Percentiles rank a stretch among this genome's conserved stretches.
Conservation (phyloP, 495 filamentous ascomycete genomes). For the Pseudoneurospora amorphoporcata region DNA sequence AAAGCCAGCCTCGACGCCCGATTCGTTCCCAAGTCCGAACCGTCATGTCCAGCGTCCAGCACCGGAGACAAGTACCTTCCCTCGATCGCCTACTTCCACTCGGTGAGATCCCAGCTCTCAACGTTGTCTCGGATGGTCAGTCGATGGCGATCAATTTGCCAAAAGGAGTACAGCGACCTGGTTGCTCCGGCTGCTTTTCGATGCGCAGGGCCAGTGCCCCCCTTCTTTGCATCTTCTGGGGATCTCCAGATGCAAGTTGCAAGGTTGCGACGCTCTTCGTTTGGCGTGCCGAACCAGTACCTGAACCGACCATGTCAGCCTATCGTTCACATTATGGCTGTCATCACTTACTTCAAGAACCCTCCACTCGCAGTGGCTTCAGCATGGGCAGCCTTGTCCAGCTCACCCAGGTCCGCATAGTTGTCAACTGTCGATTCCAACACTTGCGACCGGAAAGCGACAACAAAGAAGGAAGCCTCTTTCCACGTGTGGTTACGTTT, state of each 20-base stretch:
- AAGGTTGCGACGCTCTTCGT: conserved; percentile 54
- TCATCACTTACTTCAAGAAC: conserved; percentile 55
- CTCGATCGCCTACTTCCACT: conserved; percentile 33
- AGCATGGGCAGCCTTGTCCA: conserved; percentile 66
- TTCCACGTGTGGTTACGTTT: conserved; percentile 48
- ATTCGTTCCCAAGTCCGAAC: neutral
- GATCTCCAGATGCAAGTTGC: conserved; percentile 72
- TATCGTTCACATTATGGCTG: neutral
- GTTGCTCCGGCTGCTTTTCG: conserved; percentile 41
- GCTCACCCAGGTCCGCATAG: conserved; percentile 46
- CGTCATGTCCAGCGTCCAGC: neutral
- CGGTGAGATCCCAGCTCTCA: conserved; percentile 45
- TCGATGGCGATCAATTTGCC: conserved; percentile 54
- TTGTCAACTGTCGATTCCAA: conserved; percentile 42
- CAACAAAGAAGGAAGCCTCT: conserved; percentile 62
- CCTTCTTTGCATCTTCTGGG: conserved; percentile 56
- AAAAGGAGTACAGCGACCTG: conserved; percentile 42
- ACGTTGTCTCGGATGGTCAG: conserved; percentile 49
- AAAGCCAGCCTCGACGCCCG: neutral
- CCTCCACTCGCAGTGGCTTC: conserved; percentile 71
- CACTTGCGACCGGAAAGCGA: conserved; percentile 68
- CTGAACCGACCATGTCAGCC: conserved; percentile 22
- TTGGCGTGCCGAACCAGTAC: conserved; percentile 71
- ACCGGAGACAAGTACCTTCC: neutral
- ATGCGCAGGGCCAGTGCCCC: conserved; percentile 51